Evolutionary conservation across 306 rosid species (phyloP), one percentile per base, ranked within the genome.

Genomic region (Pueraria montana): DNA sequence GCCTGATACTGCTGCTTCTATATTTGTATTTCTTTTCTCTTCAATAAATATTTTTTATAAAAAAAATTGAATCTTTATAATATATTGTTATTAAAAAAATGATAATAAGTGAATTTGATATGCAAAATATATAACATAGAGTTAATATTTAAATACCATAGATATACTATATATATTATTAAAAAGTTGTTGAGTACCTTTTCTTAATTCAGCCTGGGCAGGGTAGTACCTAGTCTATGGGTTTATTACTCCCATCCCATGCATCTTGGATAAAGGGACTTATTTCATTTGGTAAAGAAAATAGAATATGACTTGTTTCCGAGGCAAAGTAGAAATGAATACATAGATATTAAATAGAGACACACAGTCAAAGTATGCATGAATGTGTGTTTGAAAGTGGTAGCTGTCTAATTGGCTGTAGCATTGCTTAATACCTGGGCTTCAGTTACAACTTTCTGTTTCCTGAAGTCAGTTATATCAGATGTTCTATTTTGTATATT

Each of bases 401-500:
- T 49, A 76, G 64, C 48, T 72, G 59, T 72, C 49, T 72, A 68
- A 78, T 81, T 78, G 69, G 79, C 64, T 55, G 52, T 72, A 80
- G 72, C 36, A 55, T 76, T 66, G 46, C 80, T 65, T 86, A 75
- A 56, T 77, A 76, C 68, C 72, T 34, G 80, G 85, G 74, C 83
- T 76, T 80, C 77, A 63, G 81, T 71, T 80, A 71, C 59, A 16
- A 79, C 85, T 67, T 88, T 89, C 86, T 89, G 80, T 86, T 88
- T 86, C 88, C 90, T 86, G 92, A 89, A 91, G 90, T 83, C 82
- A 79, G 91, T 88, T 88, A 81, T 86, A 86, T 87, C 88, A 86
- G 86, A 94, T 93, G 91, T 91, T 92, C 85, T 91, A 87, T 91
- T 89, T 91, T 91, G 85, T 86, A 86, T 85, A 86, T 89, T 90